Evolutionary conservation across 345 rosid species (phyloP).

Genomic region (Citrus glauca): DNA sequence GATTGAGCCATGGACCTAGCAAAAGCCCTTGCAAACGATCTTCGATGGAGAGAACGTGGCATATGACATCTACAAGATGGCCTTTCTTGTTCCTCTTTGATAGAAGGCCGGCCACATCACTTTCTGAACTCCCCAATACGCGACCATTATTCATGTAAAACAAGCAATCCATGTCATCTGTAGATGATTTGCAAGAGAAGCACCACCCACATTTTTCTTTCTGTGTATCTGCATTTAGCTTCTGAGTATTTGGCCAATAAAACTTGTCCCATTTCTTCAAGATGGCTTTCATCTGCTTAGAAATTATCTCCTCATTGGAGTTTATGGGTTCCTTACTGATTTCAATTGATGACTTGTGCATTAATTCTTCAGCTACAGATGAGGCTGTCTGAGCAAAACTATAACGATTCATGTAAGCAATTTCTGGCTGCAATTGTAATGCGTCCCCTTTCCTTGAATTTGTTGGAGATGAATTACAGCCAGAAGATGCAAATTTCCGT

Average conservation of each 20-base stretch:
- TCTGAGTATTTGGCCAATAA: constrained; percentile 51
- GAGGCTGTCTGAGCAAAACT: constrained; percentile 71
- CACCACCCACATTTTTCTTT: constrained; percentile 99
- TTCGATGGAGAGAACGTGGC: constrained; percentile 64
- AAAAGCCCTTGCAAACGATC: constrained; percentile 78
- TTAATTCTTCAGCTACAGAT: constrained; percentile 58
- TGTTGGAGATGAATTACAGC: constrained; percentile 21
- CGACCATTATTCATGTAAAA: constrained; percentile 53
- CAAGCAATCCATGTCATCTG: constrained; percentile 64
- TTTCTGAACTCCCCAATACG: constrained; percentile 35
- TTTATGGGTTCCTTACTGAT: constrained; percentile 29
- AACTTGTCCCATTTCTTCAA: constrained; percentile 59
- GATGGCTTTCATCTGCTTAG: constrained; percentile 69
- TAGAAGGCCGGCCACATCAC: constrained; percentile 38
- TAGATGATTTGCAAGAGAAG: constrained; percentile 57
- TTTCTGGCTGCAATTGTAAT: constrained; percentile 28
- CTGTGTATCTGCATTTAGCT: constrained; percentile 33
- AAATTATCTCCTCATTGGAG: constrained; percentile 68
- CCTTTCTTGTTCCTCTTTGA: constrained; percentile 37
- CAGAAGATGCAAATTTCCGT: constrained; percentile 32
- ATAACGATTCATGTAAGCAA: constrained; percentile 63
- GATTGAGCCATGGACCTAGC: constrained; percentile 87
- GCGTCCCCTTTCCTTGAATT: constrained; percentile 28
- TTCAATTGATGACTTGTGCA: constrained; percentile 47
- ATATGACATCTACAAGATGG: constrained; percentile 46